Evolutionary conservation across 441 rosid genomes (phyloP).

Genomic region (Breynia disticha): DNA sequence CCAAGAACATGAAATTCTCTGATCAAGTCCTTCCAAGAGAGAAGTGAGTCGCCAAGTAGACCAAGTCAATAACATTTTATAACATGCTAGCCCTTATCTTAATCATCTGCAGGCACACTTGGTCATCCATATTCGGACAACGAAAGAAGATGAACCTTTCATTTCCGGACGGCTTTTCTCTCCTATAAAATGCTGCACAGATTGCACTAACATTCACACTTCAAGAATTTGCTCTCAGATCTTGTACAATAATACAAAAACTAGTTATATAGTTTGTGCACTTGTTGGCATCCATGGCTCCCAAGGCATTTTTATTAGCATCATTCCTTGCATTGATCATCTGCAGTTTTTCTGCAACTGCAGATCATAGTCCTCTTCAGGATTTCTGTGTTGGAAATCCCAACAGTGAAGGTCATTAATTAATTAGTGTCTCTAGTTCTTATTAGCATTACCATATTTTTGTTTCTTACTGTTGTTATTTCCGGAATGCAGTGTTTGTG

Average conservation of each 20-base stretch:
- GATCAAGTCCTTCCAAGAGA: no score
- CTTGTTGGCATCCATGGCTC: slow-evolving; percentile 13
- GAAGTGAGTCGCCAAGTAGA: background rate
- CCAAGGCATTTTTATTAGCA: background rate
- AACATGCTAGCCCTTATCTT: background rate
- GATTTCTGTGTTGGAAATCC: slow-evolving; percentile 25
- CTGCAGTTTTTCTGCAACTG: background rate
- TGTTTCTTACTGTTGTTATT: no score
- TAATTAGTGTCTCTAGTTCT: background rate
- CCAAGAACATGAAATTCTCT: no score
- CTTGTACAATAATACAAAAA: no score
- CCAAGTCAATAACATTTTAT: no score
- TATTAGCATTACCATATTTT: no score
- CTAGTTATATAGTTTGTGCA: no score
- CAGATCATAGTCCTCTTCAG: slow-evolving; percentile 13
- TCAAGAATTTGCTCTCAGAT: background rate
- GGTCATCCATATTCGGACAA: background rate
- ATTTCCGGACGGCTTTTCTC: background rate
- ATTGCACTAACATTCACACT: background rate
- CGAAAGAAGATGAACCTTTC: background rate
- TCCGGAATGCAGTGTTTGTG: slow-evolving; percentile 10
- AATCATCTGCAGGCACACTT: background rate
- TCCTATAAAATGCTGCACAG: background rate
- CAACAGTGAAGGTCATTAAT: background rate
- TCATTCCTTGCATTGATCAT: slow-evolving; percentile 3